A percentile compares a stretch with the other conserved stretches of the same genome.
Conservation (phyloP, 306 rosid genomes). For the Rosa persica region DNA sequence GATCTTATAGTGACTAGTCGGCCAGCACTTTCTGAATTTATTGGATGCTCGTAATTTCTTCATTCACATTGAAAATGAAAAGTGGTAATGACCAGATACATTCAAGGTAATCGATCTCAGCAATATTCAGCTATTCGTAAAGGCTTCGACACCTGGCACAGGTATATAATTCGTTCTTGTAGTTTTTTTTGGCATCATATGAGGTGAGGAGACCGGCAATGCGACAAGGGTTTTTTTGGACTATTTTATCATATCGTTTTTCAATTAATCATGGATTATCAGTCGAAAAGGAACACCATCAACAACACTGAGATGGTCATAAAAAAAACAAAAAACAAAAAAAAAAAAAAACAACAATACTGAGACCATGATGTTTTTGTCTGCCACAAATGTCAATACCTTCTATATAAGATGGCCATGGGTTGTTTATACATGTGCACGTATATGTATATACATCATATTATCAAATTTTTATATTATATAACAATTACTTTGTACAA, state of each 20-base stretch:
- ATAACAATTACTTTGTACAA: no score
- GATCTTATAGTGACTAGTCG: not conserved
- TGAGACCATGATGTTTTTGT: not conserved
- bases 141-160: conserved; percentile 1
- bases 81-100: not conserved
- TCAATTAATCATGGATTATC: not conserved
- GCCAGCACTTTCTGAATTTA: not conserved
- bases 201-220: not conserved
- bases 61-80: conserved; percentile 3
- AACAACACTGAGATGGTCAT: not conserved
- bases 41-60: not conserved
- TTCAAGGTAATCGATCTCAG: not conserved
- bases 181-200: not conserved
- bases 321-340: no score
- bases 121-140: not conserved
- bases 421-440: no score
- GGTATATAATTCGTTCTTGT: not conserved
- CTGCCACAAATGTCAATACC: not conserved
- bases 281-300: not conserved
- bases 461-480: no score
- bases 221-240: not conserved
- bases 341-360: no score
- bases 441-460: no score
- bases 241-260: not conserved
- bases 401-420: not conserved